phyloP scores from a whole-genome alignment of 768 basidiomycete genomes.

The Symmetrospora coprosmae region DNA sequence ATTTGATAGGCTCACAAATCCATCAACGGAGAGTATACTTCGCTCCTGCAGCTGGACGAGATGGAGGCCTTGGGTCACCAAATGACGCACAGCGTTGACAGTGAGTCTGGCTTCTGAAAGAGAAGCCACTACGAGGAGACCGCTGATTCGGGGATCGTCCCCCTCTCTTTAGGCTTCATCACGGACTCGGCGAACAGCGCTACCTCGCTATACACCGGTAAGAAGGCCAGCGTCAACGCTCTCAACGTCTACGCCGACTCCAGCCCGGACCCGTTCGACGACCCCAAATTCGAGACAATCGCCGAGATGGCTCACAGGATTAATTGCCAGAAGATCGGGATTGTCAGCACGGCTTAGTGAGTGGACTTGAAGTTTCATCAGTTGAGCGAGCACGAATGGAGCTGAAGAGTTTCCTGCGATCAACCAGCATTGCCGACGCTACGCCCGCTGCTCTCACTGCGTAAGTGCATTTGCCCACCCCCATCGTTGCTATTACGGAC shows the following conservation, averaged over 20 bases:
- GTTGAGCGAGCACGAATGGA: too few species aligned
- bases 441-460: constrained; percentile 38
- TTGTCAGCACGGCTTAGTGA: constrained; percentile 38
- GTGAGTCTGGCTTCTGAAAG: background rate
- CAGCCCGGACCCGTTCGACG: constrained; percentile 33
- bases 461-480: too few species aligned
- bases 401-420: too few species aligned
- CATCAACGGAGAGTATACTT: constrained; percentile 38
- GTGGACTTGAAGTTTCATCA: background rate
- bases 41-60: constrained; percentile 31
- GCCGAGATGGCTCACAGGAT: constrained; percentile 36
- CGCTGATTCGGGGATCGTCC: background rate
- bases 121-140: background rate
- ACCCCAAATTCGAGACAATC: constrained; percentile 38
- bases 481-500: too few species aligned
- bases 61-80: constrained; percentile 34
- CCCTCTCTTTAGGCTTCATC: too few species aligned
- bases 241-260: constrained; percentile 37
- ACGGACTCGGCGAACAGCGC: constrained; percentile 39
- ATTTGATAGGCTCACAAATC: constrained; percentile 41
- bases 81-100: constrained; percentile 36
- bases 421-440: constrained; percentile 39
- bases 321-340: constrained; percentile 35
- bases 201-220: constrained; percentile 37
- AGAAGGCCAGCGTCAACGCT: constrained; percentile 38